phyloP scores from a whole-genome alignment of 441 rosid genomes.

The Jatropha multifida region DNA sequence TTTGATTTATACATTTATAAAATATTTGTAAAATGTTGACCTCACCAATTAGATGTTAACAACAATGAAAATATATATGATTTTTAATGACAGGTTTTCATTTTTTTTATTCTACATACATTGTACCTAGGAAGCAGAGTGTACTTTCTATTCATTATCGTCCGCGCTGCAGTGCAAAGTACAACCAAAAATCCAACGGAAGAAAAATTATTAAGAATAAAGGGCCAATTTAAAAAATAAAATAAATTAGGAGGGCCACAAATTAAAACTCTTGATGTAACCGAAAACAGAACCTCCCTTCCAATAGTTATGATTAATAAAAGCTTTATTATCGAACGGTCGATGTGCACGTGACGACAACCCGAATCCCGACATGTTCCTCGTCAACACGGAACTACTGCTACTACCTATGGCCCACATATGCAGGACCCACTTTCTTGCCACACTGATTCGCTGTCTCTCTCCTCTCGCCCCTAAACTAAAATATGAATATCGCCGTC shows the following conservation, averaged over 20 bases:
- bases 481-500: constrained; percentile 41
- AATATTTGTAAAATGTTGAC: no score
- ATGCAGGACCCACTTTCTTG: background rate
- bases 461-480: background rate
- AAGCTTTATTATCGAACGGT: constrained; percentile 32
- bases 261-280: background rate
- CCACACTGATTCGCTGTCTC: constrained; percentile 34
- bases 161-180: no score
- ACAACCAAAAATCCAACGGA: no score
- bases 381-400: constrained; percentile 59
- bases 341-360: constrained; percentile 52
- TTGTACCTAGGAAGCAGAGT: no score
- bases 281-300: background rate
- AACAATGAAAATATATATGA: no score
- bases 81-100: no score
- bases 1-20: no score
- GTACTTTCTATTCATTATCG: no score
- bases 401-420: constrained; percentile 19
- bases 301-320: background rate
- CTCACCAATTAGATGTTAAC: no score
- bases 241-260: background rate
- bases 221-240: background rate
- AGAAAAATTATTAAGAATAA: no score
- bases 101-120: no score
- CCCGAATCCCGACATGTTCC: constrained; percentile 54